A percentile compares a stretch with the other conserved stretches of the same genome.
These are phyloP conservation scores for Leccinum ochraceum DNA, from an alignment of 768 basidiomycete genomes.

Conservation along the genomic window DNA sequence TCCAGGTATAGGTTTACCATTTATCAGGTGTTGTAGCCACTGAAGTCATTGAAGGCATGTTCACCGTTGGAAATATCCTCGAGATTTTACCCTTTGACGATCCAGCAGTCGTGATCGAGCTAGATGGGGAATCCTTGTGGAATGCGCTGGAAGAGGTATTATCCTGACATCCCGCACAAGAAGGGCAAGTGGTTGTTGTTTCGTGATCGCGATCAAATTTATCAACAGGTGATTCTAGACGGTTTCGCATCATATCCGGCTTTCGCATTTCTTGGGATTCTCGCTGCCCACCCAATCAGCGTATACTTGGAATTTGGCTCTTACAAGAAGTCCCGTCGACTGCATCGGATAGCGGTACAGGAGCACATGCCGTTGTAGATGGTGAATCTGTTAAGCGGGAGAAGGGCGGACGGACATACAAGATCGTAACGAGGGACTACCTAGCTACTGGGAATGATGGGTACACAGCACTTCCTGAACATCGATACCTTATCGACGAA, in stretches of 20 bases:
- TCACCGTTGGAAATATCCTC: conserved; percentile 84
- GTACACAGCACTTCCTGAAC: conserved; percentile 64
- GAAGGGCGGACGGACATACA: conserved; percentile 61
- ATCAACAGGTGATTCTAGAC: conserved; percentile 43
- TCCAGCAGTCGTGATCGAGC: conserved; percentile 75
- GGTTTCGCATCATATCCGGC: conserved; percentile 87
- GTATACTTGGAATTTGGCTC: conserved; percentile 74
- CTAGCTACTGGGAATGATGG: conserved; percentile 87
- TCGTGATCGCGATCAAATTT: not conserved
- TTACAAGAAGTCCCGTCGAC: conserved; percentile 36
- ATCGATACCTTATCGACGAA: conserved; percentile 76
- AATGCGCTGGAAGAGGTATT: conserved; percentile 73
- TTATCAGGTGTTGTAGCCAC: not conserved
- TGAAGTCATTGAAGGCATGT: conserved; percentile 46
- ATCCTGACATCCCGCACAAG: conserved; percentile 82
- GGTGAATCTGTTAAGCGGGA: conserved; percentile 56
- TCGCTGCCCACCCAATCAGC: conserved; percentile 61
- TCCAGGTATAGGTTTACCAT: conserved; percentile 51
- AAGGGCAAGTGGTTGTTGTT: conserved; percentile 57
- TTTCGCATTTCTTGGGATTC: conserved; percentile 89
- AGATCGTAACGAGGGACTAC: conserved; percentile 82
- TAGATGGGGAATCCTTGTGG: conserved; percentile 81
- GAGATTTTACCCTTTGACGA: conserved; percentile 92
- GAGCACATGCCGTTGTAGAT: conserved; percentile 38
- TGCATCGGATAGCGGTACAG: conserved; percentile 22